Conservation (phyloP, 2,329 filamentous ascomycete species). For the Byssoonygena ceratinophila region DNA sequence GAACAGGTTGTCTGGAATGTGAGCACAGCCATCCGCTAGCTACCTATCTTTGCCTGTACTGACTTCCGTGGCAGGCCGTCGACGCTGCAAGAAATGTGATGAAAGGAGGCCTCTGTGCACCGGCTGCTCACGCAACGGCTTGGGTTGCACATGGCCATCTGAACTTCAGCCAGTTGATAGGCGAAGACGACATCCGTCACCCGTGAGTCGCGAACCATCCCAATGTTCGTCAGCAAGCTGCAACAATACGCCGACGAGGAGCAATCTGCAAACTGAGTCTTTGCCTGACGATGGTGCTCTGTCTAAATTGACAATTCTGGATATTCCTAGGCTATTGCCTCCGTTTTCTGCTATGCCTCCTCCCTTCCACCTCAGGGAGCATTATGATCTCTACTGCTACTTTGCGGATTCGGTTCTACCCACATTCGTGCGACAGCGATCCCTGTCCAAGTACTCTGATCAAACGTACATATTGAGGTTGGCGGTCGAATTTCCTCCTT, state of each 20-base stretch:
- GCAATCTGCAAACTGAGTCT: not conserved
- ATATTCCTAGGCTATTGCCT: not conserved
- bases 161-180: not conserved
- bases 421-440: not conserved
- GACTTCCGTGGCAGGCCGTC: not conserved
- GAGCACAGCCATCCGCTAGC: not conserved
- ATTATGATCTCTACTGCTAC: not conserved
- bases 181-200: not conserved
- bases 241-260: not conserved
- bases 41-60: not conserved
- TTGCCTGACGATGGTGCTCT: not conserved
- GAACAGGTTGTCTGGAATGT: not conserved
- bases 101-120: slow-evolving; percentile 10
- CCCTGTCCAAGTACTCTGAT: not conserved
- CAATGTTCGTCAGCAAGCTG: not conserved
- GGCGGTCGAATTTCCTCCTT: not conserved
- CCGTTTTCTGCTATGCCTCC: not conserved
- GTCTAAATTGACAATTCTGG: not conserved
- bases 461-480: not conserved
- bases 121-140: slow-evolving; percentile 8
- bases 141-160: not conserved
- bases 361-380: not conserved
- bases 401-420: not conserved
- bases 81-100: slow-evolving; percentile 12
- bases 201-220: not conserved